Conservation (phyloP, 352 stramenopile species). For the Globisporangium carolinianum region DNA sequence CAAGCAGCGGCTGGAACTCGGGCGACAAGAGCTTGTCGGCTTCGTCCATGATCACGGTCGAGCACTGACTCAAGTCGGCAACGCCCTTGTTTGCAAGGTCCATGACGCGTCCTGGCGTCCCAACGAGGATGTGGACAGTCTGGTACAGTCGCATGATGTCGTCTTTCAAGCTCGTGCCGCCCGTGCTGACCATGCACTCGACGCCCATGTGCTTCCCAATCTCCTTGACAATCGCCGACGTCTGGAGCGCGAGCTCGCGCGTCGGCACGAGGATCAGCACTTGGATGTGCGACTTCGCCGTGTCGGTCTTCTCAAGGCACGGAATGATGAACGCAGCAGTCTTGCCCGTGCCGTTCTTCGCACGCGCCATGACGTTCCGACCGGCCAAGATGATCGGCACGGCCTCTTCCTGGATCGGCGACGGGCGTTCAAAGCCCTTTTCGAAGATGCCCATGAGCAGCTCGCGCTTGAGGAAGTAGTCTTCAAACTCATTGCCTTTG, state of each 20-base stretch:
- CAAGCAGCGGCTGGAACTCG: slow-evolving; percentile 97
- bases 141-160: slow-evolving; percentile 99
- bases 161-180: slow-evolving; percentile 98
- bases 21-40: slow-evolving; percentile 98
- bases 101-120: slow-evolving; percentile 97
- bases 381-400: slow-evolving; percentile 98
- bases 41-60: slow-evolving; percentile 99
- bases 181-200: slow-evolving; percentile 98
- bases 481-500: slow-evolving; percentile 99
- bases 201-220: slow-evolving; percentile 97
- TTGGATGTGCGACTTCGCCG: slow-evolving; percentile 95
- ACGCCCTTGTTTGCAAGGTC: slow-evolving; percentile 98
- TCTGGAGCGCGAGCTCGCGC: slow-evolving; percentile 98
- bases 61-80: slow-evolving; percentile 94
- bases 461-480: slow-evolving; percentile 99
- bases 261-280: slow-evolving; percentile 99
- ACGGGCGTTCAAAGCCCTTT: slow-evolving; percentile 99
- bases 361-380: slow-evolving; percentile 95
- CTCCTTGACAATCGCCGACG: slow-evolving; percentile 97
- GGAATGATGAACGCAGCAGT: slow-evolving; percentile 99
- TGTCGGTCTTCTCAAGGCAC: slow-evolving; percentile 99
- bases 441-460: slow-evolving; percentile 99
- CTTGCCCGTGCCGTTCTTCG: slow-evolving; percentile 99
- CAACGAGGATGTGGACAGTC: slow-evolving; percentile 98
- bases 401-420: slow-evolving; percentile 98